Evolutionary conservation across 2,329 filamentous ascomycete genomes (phyloP).

Genomic region (Plectosphaerella sp.): DNA sequence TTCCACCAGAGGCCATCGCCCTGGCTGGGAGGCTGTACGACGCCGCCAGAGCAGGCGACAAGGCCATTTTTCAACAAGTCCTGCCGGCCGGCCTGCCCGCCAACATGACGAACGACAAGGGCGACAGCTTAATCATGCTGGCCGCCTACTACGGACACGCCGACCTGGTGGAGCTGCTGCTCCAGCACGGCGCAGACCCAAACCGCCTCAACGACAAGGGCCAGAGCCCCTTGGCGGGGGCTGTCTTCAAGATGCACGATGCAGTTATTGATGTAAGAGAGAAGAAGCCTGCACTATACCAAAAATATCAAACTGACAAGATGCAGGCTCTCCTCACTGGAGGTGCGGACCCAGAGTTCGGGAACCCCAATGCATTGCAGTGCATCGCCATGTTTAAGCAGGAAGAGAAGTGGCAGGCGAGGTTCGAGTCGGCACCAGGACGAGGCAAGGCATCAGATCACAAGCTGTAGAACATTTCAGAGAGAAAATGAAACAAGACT

Average conservation of each 20-base stretch:
- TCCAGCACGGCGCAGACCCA: constrained; percentile 60
- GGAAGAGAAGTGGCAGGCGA: constrained; percentile 43
- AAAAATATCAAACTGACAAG: not conserved
- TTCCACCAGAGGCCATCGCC: constrained; percentile 62
- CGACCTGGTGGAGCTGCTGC: constrained; percentile 53
- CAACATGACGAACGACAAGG: constrained; percentile 69
- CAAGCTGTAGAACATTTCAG: not conserved
- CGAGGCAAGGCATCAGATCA: constrained; percentile 34
- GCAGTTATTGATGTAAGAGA: constrained; percentile 52
- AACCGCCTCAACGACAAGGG: constrained; percentile 64
- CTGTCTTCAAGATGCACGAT: constrained; percentile 67
- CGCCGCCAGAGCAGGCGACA: constrained; percentile 56
- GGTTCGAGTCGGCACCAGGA: constrained; percentile 44
- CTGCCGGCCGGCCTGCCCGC: constrained; percentile 60
- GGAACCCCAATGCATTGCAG: constrained; percentile 42
- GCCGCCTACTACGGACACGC: constrained; percentile 66
- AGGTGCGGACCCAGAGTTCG: constrained; percentile 50
- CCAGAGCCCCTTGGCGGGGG: constrained; percentile 66
- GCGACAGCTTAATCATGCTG: constrained; percentile 72
- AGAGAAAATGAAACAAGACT: no score
- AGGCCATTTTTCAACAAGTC: constrained; percentile 56
- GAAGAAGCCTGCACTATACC: no score
- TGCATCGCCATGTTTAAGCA: constrained; percentile 49
- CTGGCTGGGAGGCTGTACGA: constrained; percentile 65
- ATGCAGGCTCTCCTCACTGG: constrained; percentile 41